Evolutionary conservation across 768 basidiomycete species (phyloP).

Genomic region (Coprinopsis strossmayeri): DNA sequence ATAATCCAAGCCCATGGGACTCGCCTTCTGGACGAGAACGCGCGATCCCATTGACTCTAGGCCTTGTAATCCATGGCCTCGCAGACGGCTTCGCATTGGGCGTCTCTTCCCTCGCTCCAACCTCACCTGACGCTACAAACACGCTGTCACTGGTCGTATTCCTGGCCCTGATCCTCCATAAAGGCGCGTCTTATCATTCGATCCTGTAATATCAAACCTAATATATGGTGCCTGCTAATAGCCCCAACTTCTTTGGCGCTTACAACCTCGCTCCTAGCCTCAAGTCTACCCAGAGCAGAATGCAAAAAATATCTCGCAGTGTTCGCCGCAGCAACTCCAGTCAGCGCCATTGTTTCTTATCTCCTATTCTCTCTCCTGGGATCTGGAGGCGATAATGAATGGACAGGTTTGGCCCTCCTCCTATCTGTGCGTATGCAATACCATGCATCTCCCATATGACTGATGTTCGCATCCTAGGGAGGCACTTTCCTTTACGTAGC

Average conservation of each 20-base stretch:
- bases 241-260: conserved; percentile 90
- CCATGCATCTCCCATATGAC: no score
- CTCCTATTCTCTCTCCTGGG: conserved; percentile 52
- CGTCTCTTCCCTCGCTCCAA: conserved; percentile 49
- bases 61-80: conserved; percentile 80
- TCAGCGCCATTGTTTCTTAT: conserved; percentile 77
- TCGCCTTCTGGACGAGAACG: conserved; percentile 20
- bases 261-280: conserved; percentile 77
- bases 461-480: conserved; percentile 60
- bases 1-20: conserved; percentile 3
- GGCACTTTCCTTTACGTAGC: conserved; percentile 95
- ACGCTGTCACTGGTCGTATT: conserved; percentile 81
- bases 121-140: conserved; percentile 25
- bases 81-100: conserved; percentile 93
- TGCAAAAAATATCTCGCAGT: conserved; percentile 70
- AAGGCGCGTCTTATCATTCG: conserved; percentile 41
- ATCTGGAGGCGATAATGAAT: conserved; percentile 35
- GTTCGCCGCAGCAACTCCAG: conserved; percentile 82
- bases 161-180: conserved; percentile 86
- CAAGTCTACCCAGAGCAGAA: conserved; percentile 56
- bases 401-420: conserved; percentile 74
- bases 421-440: conserved; percentile 68
- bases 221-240: conserved; percentile 25
- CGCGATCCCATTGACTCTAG: conserved; percentile 74
- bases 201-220: no score